Evolutionary conservation across 768 basidiomycete species (phyloP).

Genomic region (Phlebiopsis flavidoalba): DNA sequence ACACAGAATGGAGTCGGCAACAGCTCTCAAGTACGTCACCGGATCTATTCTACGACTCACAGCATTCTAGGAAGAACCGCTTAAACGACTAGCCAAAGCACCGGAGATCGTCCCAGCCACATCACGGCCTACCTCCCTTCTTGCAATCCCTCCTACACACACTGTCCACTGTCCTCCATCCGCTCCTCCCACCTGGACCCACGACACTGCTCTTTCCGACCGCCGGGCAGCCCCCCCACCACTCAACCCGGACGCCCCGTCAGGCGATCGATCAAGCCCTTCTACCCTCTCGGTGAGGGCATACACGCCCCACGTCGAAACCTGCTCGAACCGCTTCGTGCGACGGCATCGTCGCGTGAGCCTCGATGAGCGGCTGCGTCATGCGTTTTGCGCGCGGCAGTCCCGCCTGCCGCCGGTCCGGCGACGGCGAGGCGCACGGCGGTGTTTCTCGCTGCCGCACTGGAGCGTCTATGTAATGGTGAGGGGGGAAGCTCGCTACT

Average conservation of each 20-base stretch:
- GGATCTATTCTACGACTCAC: neutral
- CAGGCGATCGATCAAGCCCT: slow-evolving; percentile 90
- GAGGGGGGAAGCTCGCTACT: slow-evolving; percentile 79
- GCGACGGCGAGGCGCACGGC: slow-evolving; percentile 24
- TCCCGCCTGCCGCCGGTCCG: neutral
- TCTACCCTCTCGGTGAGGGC: slow-evolving; percentile 86
- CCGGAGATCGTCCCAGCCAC: slow-evolving; percentile 2
- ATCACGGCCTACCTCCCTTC: slow-evolving; percentile 46
- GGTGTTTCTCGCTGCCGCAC: slow-evolving; percentile 71
- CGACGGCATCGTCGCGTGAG: slow-evolving; percentile 87
- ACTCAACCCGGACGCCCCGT: too few relatives aligned
- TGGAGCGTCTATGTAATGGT: slow-evolving; percentile 74
- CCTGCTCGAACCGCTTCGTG: slow-evolving; percentile 75
- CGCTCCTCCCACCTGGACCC: slow-evolving; percentile 44
- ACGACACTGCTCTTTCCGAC: slow-evolving; percentile 62
- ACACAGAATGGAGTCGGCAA: neutral
- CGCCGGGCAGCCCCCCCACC: slow-evolving; percentile 24
- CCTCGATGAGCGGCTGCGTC: slow-evolving; percentile 69
- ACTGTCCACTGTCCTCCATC: slow-evolving; percentile 44
- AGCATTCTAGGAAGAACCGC: neutral
- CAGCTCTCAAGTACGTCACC: neutral
- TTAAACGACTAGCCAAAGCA: slow-evolving; percentile 4
- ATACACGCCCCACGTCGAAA: slow-evolving; percentile 90
- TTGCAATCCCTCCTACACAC: slow-evolving; percentile 47
- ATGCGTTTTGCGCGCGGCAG: slow-evolving; percentile 60